Evolutionary conservation across 2,329 filamentous ascomycete genomes (phyloP).

Genomic region (Diatrype stigma): DNA sequence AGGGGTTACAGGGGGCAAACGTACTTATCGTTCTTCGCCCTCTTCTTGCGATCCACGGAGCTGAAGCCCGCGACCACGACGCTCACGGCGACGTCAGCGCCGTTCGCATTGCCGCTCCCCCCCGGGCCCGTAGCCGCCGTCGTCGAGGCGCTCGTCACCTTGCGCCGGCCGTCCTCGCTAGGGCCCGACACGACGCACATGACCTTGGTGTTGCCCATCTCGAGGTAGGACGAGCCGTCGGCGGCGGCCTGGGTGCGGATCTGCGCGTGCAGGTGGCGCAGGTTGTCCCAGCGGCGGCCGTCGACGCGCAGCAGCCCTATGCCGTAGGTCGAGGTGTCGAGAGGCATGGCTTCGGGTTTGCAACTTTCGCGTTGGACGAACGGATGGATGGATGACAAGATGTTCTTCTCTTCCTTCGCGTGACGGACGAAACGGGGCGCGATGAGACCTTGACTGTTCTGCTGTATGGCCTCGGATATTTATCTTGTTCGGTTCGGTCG

Average conservation of each 20-base stretch:
- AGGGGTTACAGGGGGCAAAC: no score
- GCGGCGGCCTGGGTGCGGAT: conserved; percentile 90
- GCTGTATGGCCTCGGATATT: no score
- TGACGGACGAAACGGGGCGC: no score
- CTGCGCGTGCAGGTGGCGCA: conserved; percentile 81
- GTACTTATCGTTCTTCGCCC: conserved; percentile 73
- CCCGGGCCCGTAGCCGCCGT: conserved; percentile 12
- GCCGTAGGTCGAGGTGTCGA: conserved; percentile 89
- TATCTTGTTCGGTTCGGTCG: no score
- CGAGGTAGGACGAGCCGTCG: conserved; percentile 88
- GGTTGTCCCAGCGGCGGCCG: conserved; percentile 92
- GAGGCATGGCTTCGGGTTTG: conserved; percentile 87
- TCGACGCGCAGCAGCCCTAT: conserved; percentile 80
- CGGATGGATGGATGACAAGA: no score
- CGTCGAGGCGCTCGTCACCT: conserved; percentile 19
- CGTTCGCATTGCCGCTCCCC: conserved; percentile 32
- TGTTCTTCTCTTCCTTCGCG: no score
- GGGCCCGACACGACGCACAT: conserved; percentile 90
- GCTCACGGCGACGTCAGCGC: conserved; percentile 71
- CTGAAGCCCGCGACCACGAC: conserved; percentile 86
- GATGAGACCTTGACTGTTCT: no score
- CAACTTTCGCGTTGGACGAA: no score
- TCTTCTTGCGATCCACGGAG: conserved; percentile 76
- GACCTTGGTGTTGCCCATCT: conserved; percentile 97
- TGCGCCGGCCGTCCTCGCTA: conserved; percentile 55